A percentile compares a stretch with the other conserved stretches of the same genome.
Evolutionary conservation across 805 yeast species (phyloP).

Genomic region (Torulaspora microellipsoides): DNA sequence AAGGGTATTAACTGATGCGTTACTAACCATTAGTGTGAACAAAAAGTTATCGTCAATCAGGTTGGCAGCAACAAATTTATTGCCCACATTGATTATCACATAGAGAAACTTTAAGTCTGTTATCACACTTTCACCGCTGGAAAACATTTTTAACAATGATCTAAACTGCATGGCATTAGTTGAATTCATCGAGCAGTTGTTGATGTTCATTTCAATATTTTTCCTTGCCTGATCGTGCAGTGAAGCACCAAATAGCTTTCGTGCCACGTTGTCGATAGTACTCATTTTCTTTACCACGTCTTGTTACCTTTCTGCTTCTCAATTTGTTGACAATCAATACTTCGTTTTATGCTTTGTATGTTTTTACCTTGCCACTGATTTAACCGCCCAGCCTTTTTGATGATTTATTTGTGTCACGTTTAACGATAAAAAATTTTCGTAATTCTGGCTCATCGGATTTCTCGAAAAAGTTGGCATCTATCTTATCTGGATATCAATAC

Average conservation of each 20-base stretch:
- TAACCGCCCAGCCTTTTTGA: slow-evolving; percentile 11
- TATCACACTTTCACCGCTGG: not conserved
- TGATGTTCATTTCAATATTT: not conserved
- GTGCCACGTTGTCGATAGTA: not conserved
- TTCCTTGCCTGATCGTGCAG: slow-evolving; percentile 1
- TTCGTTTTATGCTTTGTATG: not conserved
- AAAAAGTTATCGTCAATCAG: slow-evolving; percentile 9
- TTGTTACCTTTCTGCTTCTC: not conserved
- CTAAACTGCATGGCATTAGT: slow-evolving; percentile 2
- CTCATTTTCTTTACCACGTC: not conserved
- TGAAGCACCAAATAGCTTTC: slow-evolving; percentile 3
- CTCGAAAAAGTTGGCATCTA: not conserved
- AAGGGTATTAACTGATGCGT: slow-evolving; percentile 1
- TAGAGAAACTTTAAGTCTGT: slow-evolving; percentile 2
- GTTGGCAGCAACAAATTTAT: slow-evolving; percentile 4
- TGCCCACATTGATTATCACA: slow-evolving; percentile 4
- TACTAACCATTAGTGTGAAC: slow-evolving; percentile 13
- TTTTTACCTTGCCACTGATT: not conserved
- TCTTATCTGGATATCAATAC: not conserved
- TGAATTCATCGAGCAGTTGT: slow-evolving; percentile 1
- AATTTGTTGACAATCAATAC: not conserved
- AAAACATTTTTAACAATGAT: slow-evolving; percentile 1
- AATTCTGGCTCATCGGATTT: no score
- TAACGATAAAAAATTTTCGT: slow-evolving; percentile 5
- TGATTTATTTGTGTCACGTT: not conserved